phyloP scores from a whole-genome alignment of 495 filamentous ascomycete genomes.

The Penicillium coffeae region DNA sequence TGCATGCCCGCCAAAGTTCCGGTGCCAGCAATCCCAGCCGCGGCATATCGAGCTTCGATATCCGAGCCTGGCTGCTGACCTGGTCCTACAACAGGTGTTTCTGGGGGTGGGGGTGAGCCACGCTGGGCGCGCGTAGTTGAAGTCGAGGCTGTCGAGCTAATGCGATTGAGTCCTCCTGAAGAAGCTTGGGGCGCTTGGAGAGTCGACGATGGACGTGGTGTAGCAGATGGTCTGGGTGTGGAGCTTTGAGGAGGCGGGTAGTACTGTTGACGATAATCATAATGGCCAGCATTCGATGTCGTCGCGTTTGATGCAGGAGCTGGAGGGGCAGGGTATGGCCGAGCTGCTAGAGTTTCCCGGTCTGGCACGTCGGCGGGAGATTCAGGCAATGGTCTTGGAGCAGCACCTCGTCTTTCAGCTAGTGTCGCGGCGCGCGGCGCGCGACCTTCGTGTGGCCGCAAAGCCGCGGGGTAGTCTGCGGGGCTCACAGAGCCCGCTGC shows the following conservation, averaged over 20 bases:
- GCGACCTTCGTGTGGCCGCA: slow-evolving; percentile 46
- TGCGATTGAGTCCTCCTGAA: slow-evolving; percentile 63
- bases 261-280: slow-evolving; percentile 37
- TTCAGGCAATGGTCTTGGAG: slow-evolving; percentile 72
- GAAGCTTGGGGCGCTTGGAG: slow-evolving; percentile 33
- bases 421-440: slow-evolving; percentile 46
- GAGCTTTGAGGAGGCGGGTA: slow-evolving; percentile 55
- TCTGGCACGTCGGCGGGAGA: slow-evolving; percentile 70
- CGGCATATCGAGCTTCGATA: slow-evolving; percentile 87
- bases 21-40: slow-evolving; percentile 80
- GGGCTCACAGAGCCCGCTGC: slow-evolving; percentile 30
- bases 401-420: slow-evolving; percentile 66
- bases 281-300: not conserved
- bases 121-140: slow-evolving; percentile 89
- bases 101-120: slow-evolving; percentile 91
- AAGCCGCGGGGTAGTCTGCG: slow-evolving; percentile 41
- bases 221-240: slow-evolving; percentile 23
- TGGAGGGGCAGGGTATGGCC: slow-evolving; percentile 32
- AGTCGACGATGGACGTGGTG: slow-evolving; percentile 26
- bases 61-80: slow-evolving; percentile 65
- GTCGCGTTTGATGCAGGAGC: slow-evolving; percentile 7
- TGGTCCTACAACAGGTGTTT: slow-evolving; percentile 82
- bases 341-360: slow-evolving; percentile 61
- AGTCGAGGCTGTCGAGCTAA: slow-evolving; percentile 83
- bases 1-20: slow-evolving; percentile 75